phyloP scores from a whole-genome alignment of 2,329 filamentous ascomycete species.

The Ceratocystis lukuohia region DNA sequence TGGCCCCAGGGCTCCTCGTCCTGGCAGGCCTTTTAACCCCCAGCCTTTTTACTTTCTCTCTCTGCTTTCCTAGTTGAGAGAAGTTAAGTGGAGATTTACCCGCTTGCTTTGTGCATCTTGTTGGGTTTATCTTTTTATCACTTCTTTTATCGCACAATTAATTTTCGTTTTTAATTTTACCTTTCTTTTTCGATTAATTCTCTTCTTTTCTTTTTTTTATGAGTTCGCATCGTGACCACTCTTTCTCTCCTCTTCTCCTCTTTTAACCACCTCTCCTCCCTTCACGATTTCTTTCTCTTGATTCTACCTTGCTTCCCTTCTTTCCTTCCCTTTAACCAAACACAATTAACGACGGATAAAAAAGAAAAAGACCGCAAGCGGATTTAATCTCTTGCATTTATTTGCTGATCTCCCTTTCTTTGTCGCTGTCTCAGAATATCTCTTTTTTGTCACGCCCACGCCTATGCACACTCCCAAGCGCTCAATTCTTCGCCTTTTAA shows the following conservation, averaged over 20 bases:
- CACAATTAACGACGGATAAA: not conserved
- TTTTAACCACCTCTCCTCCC: not conserved
- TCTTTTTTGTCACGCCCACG: conserved; percentile 6
- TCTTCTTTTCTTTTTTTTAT: not conserved
- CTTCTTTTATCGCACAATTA: not conserved
- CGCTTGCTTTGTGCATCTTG: not conserved
- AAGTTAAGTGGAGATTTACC: not conserved
- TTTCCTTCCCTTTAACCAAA: not conserved
- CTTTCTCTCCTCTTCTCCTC: not conserved
- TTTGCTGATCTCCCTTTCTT: not conserved
- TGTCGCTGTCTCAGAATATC: not conserved
- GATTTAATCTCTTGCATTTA: conserved; percentile 6
- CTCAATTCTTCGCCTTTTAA: not conserved
- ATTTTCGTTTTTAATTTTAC: not conserved
- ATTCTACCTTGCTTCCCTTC: conserved; percentile 6
- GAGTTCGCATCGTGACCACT: not conserved
- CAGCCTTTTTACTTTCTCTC: not conserved
- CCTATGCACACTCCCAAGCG: not conserved
- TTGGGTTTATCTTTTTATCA: conserved; percentile 6
- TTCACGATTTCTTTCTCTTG: conserved; percentile 3
- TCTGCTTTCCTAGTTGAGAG: too few relatives aligned
- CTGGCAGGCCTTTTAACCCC: not conserved
- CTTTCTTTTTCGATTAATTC: not conserved
- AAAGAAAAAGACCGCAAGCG: conserved; percentile 7
- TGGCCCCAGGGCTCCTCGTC: not conserved